Conservation (phyloP, 148 eudicot genomes). For the Vaccinium vitisidaea region DNA sequence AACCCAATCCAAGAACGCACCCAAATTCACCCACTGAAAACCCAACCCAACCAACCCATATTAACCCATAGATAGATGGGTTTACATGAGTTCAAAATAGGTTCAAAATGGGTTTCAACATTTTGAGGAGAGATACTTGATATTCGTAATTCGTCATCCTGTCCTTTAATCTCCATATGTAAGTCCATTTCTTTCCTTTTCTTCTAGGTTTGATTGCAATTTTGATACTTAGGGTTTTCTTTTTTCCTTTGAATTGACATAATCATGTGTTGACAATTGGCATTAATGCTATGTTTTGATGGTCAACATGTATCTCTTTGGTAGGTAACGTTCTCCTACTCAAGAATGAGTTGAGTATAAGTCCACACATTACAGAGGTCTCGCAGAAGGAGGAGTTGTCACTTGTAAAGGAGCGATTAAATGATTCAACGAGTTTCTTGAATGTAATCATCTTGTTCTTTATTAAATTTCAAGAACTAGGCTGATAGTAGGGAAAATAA, state of each 20-base stretch:
- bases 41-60: too few relatives aligned
- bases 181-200: too few relatives aligned
- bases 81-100: too few relatives aligned
- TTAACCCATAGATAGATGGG: too few relatives aligned
- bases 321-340: conserved; percentile 81
- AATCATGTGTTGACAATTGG: not conserved
- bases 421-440: conserved; percentile 76
- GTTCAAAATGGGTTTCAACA: too few relatives aligned
- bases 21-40: too few relatives aligned
- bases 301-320: conserved; percentile 18
- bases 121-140: too few relatives aligned
- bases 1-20: too few relatives aligned
- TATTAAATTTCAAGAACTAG: not conserved
- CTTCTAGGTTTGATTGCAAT: not conserved
- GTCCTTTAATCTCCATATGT: too few relatives aligned
- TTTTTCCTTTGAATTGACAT: not conserved
- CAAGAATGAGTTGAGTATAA: conserved; percentile 69
- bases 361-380: conserved; percentile 64
- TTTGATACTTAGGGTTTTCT: not conserved
- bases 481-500: conserved; percentile 1
- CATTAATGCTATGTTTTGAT: conserved; percentile 2
- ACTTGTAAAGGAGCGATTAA: conserved; percentile 82
- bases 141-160: too few relatives aligned
- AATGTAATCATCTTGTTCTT: conserved; percentile 40
- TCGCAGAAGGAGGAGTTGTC: conserved; percentile 92